Conservation (phyloP, 768 basidiomycete genomes). For the Austroboletus festivus region DNA sequence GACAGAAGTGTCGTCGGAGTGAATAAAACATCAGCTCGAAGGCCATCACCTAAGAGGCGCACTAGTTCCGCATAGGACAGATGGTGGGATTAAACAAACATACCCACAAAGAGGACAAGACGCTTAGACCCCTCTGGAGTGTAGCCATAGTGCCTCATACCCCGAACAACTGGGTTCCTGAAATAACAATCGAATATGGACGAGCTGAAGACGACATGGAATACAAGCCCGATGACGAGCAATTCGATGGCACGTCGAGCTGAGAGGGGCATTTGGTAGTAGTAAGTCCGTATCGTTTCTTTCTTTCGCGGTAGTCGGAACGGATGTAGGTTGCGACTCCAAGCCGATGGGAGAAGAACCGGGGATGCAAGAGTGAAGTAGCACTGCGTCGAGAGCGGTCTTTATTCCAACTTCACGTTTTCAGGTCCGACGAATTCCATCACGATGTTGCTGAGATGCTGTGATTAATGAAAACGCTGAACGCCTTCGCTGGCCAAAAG, state of each 20-base stretch:
- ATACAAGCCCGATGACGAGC: slow-evolving; percentile 64
- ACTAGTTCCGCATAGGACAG: not conserved
- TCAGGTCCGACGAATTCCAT: too few species aligned
- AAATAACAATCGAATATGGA: slow-evolving; percentile 88
- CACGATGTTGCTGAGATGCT: too few species aligned
- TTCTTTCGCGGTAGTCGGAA: too few species aligned
- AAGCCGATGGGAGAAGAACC: too few species aligned
- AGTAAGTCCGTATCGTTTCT: not conserved
- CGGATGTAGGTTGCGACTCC: too few species aligned
- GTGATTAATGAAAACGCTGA: too few species aligned
- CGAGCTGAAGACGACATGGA: slow-evolving; percentile 70
- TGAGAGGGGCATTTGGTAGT: slow-evolving; percentile 11
- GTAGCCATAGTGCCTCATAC: slow-evolving; percentile 59
- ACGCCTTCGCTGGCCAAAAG: too few species aligned
- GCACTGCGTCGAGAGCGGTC: too few species aligned
- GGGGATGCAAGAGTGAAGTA: too few species aligned
- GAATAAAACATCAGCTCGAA: slow-evolving; percentile 79
- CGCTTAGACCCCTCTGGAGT: slow-evolving; percentile 57
- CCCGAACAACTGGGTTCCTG: slow-evolving; percentile 76
- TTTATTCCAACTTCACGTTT: too few species aligned
- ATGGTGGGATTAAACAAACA: slow-evolving; percentile 12
- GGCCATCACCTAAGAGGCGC: slow-evolving; percentile 61
- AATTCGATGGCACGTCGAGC: slow-evolving; percentile 34
- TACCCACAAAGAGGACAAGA: slow-evolving; percentile 78
- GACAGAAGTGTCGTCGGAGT: slow-evolving; percentile 55